Base-by-base conservation (phyloP, 371 early-diverging fungal species). In the Funneliformis caledonium region DNA sequence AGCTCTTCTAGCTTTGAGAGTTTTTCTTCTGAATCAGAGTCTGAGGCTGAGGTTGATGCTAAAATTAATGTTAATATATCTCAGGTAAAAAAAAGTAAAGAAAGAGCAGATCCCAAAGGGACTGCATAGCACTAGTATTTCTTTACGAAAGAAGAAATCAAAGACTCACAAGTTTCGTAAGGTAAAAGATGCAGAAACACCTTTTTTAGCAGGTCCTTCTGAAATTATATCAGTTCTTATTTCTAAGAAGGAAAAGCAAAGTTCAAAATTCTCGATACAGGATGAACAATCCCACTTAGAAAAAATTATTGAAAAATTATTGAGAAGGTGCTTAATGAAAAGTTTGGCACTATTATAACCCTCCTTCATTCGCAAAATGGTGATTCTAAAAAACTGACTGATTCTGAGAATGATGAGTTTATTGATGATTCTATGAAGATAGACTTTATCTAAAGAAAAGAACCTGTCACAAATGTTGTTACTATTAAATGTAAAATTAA, bases 361-460 rank as follows among this genome's bases (percentile, higher is more conserved):
- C 33, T 9, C 16, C 33, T 31, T 68, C 31, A 22, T 14, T 6
- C 19, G 68, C 68, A 19, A 68, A 31, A 68, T 22, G 43, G 5
- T 43, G 68, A 68, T 68, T 68, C 68, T 68, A 68, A 68, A 68
- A 68, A 0, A 68, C 31, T 31, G 31, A 31, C 31, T 47, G 70
- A 70, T 70, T 70, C 14, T n/a, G 47, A 70, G 70, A 26, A 74
- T 33, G 56, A 72, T 14, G 72, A 72, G 42, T 43, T 47, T 5
- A 5, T 72, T 19, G 48, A 72, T 48, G 1, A 43, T 72, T 47
- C 72, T 72, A 72, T 72, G 72, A 47, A 72, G 72, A 72, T 72
- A 72, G 72, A 72, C 19, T 72, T 72, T 14, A 47, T 72, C 31
- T 5, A 14, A 8, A 19, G 31, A 47, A 72, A 72, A 72, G 72